These are phyloP conservation scores for Phytophthora fragariae DNA, from an alignment of 352 stramenopile genomes.

Conservation along the genomic window DNA sequence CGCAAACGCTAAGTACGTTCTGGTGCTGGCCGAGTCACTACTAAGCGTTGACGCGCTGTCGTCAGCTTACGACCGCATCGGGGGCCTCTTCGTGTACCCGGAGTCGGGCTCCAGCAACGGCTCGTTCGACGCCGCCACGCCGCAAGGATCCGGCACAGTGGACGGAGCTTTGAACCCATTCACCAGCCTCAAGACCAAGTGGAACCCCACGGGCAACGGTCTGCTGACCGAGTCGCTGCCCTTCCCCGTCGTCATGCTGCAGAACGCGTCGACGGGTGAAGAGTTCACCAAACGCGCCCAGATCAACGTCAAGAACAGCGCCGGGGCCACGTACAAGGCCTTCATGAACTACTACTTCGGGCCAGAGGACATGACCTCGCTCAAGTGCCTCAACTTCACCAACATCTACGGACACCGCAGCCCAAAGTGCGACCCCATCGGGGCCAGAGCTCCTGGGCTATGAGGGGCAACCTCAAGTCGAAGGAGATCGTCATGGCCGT, in stretches of 20 bases:
- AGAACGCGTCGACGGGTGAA: slow-evolving; percentile 43
- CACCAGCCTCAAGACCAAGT: slow-evolving; percentile 54
- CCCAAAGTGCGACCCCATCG: slow-evolving; percentile 82
- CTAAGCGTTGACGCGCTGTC: slow-evolving; percentile 49
- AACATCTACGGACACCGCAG: slow-evolving; percentile 75
- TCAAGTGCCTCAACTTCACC: slow-evolving; percentile 74
- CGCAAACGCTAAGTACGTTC: slow-evolving; percentile 52
- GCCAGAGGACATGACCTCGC: slow-evolving; percentile 72
- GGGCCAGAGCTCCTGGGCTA: slow-evolving; percentile 78
- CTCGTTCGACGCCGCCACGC: slow-evolving; percentile 58
- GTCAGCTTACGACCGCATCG: slow-evolving; percentile 46
- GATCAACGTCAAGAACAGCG: slow-evolving; percentile 56
- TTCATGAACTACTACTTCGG: slow-evolving; percentile 91
- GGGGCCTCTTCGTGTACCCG: slow-evolving; percentile 71
- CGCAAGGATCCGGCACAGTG: slow-evolving; percentile 67
- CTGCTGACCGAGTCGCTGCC: slow-evolving; percentile 52
- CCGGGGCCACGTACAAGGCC: slow-evolving; percentile 70
- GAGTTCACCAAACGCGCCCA: slow-evolving; percentile 63
- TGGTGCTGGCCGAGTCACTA: slow-evolving; percentile 76
- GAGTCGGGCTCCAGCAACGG: slow-evolving; percentile 44
- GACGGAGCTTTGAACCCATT: slow-evolving; percentile 82
- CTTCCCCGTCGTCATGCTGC: slow-evolving; percentile 77
- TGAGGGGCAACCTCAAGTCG: slow-evolving; percentile 60
- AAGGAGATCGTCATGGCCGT: slow-evolving; percentile 76
- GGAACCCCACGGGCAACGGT: slow-evolving; percentile 68